Evolutionary conservation across 345 rosid genomes (phyloP).

Genomic region (Camelina neglecta): DNA sequence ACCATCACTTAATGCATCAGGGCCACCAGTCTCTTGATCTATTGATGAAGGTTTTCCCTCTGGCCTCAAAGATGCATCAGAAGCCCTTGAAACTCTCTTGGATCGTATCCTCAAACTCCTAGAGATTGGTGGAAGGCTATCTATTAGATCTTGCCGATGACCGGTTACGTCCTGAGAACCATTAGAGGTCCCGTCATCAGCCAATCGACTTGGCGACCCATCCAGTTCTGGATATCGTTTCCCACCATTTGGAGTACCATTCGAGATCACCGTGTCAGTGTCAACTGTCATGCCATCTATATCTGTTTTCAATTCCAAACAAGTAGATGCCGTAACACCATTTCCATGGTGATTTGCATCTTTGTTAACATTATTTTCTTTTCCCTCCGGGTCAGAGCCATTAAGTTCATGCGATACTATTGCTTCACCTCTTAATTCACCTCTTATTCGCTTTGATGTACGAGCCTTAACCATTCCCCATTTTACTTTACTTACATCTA

Average conservation of each 20-base stretch:
- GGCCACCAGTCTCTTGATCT: conserved; percentile 45
- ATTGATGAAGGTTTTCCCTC: conserved; percentile 41
- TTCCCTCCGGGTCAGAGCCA: conserved; percentile 46
- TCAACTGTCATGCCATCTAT: conserved; percentile 35
- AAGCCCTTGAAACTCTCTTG: conserved; percentile 46
- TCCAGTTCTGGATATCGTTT: conserved; percentile 43
- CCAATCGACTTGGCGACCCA: conserved; percentile 47
- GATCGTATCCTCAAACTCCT: conserved; percentile 55
- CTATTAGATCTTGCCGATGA: conserved; percentile 49
- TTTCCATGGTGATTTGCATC: conserved; percentile 43
- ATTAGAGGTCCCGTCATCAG: conserved; percentile 39
- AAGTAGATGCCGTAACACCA: conserved; percentile 39
- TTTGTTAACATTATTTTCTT: conserved; percentile 44
- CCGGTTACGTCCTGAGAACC: conserved; percentile 40
- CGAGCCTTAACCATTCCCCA: conserved; percentile 95
- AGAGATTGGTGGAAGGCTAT: conserved; percentile 50
- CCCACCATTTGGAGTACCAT: conserved; percentile 46
- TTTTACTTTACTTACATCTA: conserved; percentile 59
- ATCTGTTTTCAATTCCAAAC: conserved; percentile 29
- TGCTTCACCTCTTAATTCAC: conserved; percentile 65
- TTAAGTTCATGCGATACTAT: conserved; percentile 44
- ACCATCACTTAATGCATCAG: conserved; percentile 42
- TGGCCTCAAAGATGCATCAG: conserved; percentile 48
- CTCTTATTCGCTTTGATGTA: conserved; percentile 67
- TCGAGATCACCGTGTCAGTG: conserved; percentile 40